These are phyloP conservation scores for Aphanocladium album DNA, from an alignment of 2,329 filamentous ascomycete genomes.

Conservation along the genomic window DNA sequence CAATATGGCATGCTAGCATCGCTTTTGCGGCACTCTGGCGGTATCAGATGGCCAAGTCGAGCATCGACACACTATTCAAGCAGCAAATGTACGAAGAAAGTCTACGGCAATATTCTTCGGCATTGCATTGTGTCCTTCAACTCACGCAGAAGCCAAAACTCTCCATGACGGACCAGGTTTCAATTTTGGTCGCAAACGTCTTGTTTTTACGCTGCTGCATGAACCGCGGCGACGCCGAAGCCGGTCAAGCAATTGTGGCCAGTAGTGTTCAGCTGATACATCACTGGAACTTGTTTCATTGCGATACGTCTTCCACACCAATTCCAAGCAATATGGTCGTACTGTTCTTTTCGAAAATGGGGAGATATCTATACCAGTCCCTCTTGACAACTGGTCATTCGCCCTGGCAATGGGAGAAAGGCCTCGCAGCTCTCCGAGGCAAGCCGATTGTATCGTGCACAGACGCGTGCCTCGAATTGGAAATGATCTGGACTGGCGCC, in stretches of 20 bases:
- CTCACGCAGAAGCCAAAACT: neutral
- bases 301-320: neutral
- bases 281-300: neutral
- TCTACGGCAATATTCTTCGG: neutral
- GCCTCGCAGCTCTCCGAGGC: neutral
- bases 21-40: neutral
- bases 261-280: neutral
- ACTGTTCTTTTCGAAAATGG: neutral
- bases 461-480: neutral
- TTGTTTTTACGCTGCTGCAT: neutral
- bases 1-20: neutral
- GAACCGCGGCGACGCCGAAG: neutral
- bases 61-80: neutral
- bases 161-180: neutral
- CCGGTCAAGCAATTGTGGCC: neutral
- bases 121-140: neutral
- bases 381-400: neutral
- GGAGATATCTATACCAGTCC: neutral
- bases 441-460: neutral
- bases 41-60: neutral
- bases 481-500: neutral
- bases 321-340: neutral
- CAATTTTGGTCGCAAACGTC: neutral
- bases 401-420: neutral
- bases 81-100: neutral